These are phyloP conservation scores for Phytophthora chlamydospora DNA, from an alignment of 352 stramenopile species.

Conservation along the genomic window DNA sequence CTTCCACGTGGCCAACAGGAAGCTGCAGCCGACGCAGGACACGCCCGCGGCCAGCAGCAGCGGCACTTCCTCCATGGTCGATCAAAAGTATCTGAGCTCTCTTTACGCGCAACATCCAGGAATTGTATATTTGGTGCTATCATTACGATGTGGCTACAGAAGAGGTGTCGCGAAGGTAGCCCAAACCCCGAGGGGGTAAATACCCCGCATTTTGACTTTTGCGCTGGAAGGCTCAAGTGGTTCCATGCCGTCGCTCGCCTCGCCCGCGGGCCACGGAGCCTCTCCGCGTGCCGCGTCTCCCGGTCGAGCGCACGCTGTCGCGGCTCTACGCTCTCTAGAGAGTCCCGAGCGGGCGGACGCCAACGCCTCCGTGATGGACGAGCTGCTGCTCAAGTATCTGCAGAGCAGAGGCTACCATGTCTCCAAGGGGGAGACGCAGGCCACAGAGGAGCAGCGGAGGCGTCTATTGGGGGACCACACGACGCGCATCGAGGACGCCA, in stretches of 20 bases:
- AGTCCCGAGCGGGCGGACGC: conserved; percentile 15
- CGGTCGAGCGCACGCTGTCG: conserved; percentile 7
- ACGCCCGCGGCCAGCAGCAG: conserved; percentile 58
- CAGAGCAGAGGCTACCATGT: conserved; percentile 62
- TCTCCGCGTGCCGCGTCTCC: conserved; percentile 16
- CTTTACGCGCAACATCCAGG: conserved; percentile 5
- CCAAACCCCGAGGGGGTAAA: neutral
- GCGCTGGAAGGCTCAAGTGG: conserved; percentile 8
- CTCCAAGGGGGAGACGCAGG: conserved; percentile 18
- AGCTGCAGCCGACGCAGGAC: conserved; percentile 71
- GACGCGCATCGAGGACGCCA: conserved; percentile 29
- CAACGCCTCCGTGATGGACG: conserved; percentile 55
- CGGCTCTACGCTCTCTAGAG: conserved; percentile 11
- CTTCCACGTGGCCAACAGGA: conserved; percentile 77
- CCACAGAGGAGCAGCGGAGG: conserved; percentile 36
- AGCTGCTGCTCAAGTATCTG: conserved; percentile 77
- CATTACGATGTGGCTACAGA: neutral
- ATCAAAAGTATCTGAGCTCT: conserved; percentile 10
- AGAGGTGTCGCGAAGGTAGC: conserved; percentile 4
- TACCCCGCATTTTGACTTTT: conserved; percentile 35
- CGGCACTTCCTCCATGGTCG: conserved; percentile 51
- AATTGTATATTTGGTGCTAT: conserved; percentile 7
- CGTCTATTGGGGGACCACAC: conserved; percentile 39
- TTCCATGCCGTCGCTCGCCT: conserved; percentile 32
- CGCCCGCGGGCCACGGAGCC: conserved; percentile 11